These are phyloP conservation scores for Curvularia spicifera DNA, from an alignment of 2,329 filamentous ascomycete genomes.

Conservation along the genomic window DNA sequence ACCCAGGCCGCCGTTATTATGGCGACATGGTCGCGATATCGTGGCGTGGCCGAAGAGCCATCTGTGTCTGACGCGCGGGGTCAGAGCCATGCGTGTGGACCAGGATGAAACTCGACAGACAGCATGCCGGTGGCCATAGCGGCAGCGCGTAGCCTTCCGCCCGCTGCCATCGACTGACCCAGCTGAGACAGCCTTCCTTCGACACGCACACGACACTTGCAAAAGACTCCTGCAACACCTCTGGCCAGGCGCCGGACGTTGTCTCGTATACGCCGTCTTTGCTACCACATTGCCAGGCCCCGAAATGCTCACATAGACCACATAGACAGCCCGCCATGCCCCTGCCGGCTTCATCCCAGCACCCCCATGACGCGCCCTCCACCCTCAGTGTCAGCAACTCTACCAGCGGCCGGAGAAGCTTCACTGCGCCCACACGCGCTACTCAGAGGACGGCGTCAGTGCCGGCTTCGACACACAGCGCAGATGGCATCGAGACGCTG, in stretches of 20 bases:
- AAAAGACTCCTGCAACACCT: background rate
- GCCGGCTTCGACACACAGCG: conserved; percentile 50
- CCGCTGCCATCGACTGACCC: conserved; percentile 16
- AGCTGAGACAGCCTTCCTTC: conserved; percentile 5
- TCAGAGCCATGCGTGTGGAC: conserved; percentile 12
- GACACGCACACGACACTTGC: conserved; percentile 6
- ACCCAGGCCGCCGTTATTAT: background rate
- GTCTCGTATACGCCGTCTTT: background rate
- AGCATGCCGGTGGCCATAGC: conserved; percentile 9
- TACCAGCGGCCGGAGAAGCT: conserved; percentile 51
- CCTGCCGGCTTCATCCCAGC: conserved; percentile 36
- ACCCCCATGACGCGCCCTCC: conserved; percentile 35
- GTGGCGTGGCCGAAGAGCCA: background rate
- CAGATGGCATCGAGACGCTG: conserved; percentile 67
- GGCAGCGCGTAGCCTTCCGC: conserved; percentile 17
- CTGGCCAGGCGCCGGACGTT: conserved; percentile 12
- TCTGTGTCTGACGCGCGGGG: conserved; percentile 11
- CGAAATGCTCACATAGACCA: conserved; percentile 39
- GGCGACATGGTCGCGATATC: no score
- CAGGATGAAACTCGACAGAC: conserved; percentile 17
- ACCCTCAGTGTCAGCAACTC: conserved; percentile 17
- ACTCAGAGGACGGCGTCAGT: conserved; percentile 37
- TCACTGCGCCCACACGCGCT: conserved; percentile 56
- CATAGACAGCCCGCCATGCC: conserved; percentile 43
- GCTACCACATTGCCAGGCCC: background rate